Evolutionary conservation across 169 alveolate species (phyloP).

Genomic region (Babesia ovata): DNA sequence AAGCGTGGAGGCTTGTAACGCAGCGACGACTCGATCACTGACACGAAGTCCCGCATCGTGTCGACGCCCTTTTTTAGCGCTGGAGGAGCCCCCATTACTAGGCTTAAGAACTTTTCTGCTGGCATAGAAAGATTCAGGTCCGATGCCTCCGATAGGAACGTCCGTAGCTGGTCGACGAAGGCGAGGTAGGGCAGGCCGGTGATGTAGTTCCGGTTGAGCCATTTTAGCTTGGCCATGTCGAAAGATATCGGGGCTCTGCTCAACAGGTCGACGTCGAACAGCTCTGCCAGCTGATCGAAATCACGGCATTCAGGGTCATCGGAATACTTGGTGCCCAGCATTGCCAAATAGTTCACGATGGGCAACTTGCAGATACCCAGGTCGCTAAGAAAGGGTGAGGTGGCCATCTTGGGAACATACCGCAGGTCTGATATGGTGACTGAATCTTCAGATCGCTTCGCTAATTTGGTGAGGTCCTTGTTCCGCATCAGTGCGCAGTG

Average conservation of each 20-base stretch:
- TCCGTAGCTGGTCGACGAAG: slow-evolving; percentile 8
- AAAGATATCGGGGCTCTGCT: slow-evolving; percentile 36
- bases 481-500: slow-evolving; percentile 60
- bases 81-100: not conserved
- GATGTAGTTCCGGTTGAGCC: slow-evolving; percentile 51
- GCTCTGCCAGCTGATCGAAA: slow-evolving; percentile 15
- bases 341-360: slow-evolving; percentile 53
- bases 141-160: not conserved
- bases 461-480: slow-evolving; percentile 36
- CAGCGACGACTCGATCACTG: slow-evolving; percentile 8
- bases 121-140: not conserved
- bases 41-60: slow-evolving; percentile 22
- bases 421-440: slow-evolving; percentile 31
- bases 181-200: slow-evolving; percentile 1
- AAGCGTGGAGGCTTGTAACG: slow-evolving; percentile 28
- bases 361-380: slow-evolving; percentile 44
- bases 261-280: slow-evolving; percentile 37
- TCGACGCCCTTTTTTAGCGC: slow-evolving; percentile 25
- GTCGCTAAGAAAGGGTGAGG: not conserved
- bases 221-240: slow-evolving; percentile 37
- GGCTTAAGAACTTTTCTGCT: not conserved
- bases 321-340: slow-evolving; percentile 56
- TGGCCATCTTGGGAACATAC: not conserved
- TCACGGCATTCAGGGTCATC: slow-evolving; percentile 34
- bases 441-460: slow-evolving; percentile 40